Evolutionary conservation across 2,329 filamentous ascomycete species (phyloP), one percentile per base, ranked within the genome.

Genomic region (Colletotrichum sp.): DNA sequence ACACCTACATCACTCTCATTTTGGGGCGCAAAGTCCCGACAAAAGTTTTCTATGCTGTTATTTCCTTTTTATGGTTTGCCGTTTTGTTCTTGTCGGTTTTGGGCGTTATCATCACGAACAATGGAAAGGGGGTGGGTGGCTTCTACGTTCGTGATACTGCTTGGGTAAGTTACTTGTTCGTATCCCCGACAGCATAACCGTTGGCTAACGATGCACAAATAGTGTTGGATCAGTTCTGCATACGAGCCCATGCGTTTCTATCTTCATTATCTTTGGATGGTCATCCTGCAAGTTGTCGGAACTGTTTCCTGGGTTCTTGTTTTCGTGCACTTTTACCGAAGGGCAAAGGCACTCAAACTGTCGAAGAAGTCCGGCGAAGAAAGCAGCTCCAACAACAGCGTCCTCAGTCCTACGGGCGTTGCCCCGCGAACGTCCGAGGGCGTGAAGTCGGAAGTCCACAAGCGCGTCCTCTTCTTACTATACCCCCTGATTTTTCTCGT

Each of bases 241-340:
- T 90, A 89, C 75, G 74, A 66, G 26, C 85, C 88, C 62, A 84
- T 92, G 36, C 90, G 91, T 61, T 85, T 94, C 2, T 87, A 87
- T 81, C 86, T 90, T 2, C 91, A 93, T 78, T 93, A 93, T 79
- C 82, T 93, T 67, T 93, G 90, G 87, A 91, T 93, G 71, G 92
- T 87, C 73, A 78, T 86, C n/a, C 79, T 82, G 10, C 80, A 87
- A 6, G 76, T 80, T 26, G 18, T 83, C 9, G 85, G 85, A 1
- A 81, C 81, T 63, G 56, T 81, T 4, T 76, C 86, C 4, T 87
- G 87, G 77, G 79, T 78, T 1, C 79, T 84, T 30, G 82, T 86
- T 38, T 85, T 84, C 77, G 59, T 84, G 21, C 82, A 78, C 34
- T 79, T 87, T 4, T 81, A 64, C 28, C 69, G 56, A n/a, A 10